Percentiles rank a stretch among this genome's conserved stretches.
These are phyloP conservation scores for Fusarium transvaalense DNA, from an alignment of 2,329 filamentous ascomycete species.

Conservation along the genomic window DNA sequence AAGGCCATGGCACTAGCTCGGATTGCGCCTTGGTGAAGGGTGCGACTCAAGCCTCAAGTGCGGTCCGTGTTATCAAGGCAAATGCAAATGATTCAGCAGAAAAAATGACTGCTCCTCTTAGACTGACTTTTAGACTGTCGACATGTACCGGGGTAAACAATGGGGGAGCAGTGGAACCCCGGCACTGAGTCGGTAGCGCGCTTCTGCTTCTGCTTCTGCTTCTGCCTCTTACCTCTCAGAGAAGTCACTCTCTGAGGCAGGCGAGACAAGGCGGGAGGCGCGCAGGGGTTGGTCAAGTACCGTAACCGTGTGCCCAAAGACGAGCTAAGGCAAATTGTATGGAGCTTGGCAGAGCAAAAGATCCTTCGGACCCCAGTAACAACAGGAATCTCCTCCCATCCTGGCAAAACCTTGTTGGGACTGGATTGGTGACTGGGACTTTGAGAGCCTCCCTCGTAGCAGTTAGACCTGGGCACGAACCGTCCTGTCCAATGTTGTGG, in stretches of 20 bases:
- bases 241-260: slow-evolving; percentile 15
- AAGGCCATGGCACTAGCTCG: slow-evolving; percentile 14
- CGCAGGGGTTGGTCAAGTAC: slow-evolving; percentile 42
- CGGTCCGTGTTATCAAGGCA: slow-evolving; percentile 10
- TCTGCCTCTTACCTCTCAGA: slow-evolving; percentile 23
- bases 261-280: slow-evolving; percentile 37
- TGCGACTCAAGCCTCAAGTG: slow-evolving; percentile 18
- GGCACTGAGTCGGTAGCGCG: slow-evolving; percentile 45
- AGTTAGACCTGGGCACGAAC: background rate
- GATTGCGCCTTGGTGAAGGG: slow-evolving; percentile 9
- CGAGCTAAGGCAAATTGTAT: slow-evolving; percentile 29
- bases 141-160: slow-evolving; percentile 31
- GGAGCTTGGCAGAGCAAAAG: slow-evolving; percentile 38
- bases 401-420: slow-evolving; percentile 26
- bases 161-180: slow-evolving; percentile 37
- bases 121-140: slow-evolving; percentile 9
- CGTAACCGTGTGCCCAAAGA: slow-evolving; percentile 28
- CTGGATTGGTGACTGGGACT: slow-evolving; percentile 8
- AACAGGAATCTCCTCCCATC: slow-evolving; percentile 18
- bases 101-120: slow-evolving; percentile 29
- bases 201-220: slow-evolving; percentile 34
- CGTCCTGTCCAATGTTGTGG: slow-evolving; percentile 3
- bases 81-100: slow-evolving; percentile 26
- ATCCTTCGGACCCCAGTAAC: slow-evolving; percentile 27
- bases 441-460: background rate